Base-by-base conservation (phyloP, 2,329 filamentous ascomycete species). In the Cladosporium sp. region DNA sequence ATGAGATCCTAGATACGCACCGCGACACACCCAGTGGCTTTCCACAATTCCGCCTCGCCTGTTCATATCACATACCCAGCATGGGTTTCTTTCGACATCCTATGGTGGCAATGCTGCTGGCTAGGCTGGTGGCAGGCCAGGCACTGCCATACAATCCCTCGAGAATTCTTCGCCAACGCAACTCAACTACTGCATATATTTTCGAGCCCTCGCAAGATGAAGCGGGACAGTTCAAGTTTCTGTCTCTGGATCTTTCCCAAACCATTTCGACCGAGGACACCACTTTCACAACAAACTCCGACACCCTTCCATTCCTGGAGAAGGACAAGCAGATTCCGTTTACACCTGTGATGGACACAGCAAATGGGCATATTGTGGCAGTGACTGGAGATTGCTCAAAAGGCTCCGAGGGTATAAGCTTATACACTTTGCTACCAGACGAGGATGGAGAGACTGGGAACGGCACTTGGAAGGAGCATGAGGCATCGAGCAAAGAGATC, bases 131-230 rank as follows among this genome's bases (percentile, higher is more conserved):
- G 12, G 27, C 57, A 38, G 53, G 55, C 39, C 51, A 59, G 19
- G 40, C 51, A 22, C 76, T 89, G 46, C 89, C 88, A 20, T 95
- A 94, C 72, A 83, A 84, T 49, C 86, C 88, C 2, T 89, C 89
- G 0, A 82, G 79, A 25, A 77, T 94, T 46, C 78, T 92, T 51
- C 75, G 82, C 39, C 51, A 78, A 53, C 67, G 71, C 18, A 70
- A 72, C 47, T 66, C 68, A 53, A 74, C 80, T 15, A 64, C 80
- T 27, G 82, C 83, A 52, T 95, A 93, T 67, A 76, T 92, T 56
- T 83, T 95, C 59, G 73, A 77, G 29, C 78, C 85, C 11, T 72
- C 69, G 27, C 69, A 74, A 32, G 50, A 60, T 41, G 72, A 63
- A 59, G 74, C 65, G 60, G 65, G 67, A 11, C 69, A 74, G 46